phyloP scores from a whole-genome alignment of 208 protist species.

The Trypanosoma vivax region DNA sequence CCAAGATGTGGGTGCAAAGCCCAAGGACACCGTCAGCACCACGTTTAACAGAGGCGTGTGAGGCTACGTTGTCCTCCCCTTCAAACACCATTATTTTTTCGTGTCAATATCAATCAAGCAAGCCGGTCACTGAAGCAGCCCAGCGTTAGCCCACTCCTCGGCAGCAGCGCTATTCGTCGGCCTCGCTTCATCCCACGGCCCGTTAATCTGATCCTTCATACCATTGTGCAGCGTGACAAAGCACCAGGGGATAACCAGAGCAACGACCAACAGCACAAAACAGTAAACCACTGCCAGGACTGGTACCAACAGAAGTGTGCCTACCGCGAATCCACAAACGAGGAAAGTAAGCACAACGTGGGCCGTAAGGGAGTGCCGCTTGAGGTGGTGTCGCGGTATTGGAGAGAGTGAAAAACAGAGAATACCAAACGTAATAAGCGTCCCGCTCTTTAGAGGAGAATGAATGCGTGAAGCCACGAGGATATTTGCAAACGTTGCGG shows the following conservation, averaged over 20 bases:
- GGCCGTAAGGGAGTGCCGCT: constrained; percentile 40
- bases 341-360: constrained; percentile 65
- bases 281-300: constrained; percentile 58
- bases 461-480: constrained; percentile 83
- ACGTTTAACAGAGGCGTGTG: neutral
- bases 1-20: too few relatives aligned
- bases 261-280: constrained; percentile 35
- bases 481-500: constrained; percentile 73
- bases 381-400: constrained; percentile 63
- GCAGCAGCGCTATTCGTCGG: constrained; percentile 89
- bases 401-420: constrained; percentile 83
- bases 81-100: too few relatives aligned
- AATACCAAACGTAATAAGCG: constrained; percentile 78
- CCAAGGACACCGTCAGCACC: too few relatives aligned
- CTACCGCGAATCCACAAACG: constrained; percentile 44
- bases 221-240: constrained; percentile 75
- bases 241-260: constrained; percentile 70
- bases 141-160: constrained; percentile 86
- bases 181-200: constrained; percentile 89
- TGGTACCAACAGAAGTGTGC: constrained; percentile 49
- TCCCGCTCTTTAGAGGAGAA: constrained; percentile 46
- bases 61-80: too few relatives aligned
- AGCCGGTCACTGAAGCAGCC: constrained; percentile 39
- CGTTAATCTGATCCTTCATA: constrained; percentile 86
- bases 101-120: neutral